A percentile compares a stretch with the other conserved stretches of the same genome.
Conservation (phyloP, 2,329 filamentous ascomycete genomes). For the Sclerotinia nivalis region DNA sequence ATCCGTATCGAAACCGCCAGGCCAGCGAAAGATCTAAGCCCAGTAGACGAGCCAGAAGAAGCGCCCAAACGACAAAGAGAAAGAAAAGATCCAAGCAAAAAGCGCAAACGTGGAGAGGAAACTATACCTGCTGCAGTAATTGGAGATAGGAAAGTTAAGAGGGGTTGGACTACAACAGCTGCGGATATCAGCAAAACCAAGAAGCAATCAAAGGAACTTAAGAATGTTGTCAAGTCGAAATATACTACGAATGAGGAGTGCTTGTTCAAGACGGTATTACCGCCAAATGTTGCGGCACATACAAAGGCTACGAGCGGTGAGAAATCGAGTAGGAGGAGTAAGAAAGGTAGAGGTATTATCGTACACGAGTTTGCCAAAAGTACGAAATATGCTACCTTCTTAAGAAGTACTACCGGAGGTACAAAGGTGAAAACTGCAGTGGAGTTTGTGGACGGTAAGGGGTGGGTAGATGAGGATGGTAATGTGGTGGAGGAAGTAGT, state of each 20-base stretch:
- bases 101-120: conserved; percentile 51
- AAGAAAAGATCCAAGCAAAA: conserved; percentile 48
- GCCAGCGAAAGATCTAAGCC: conserved; percentile 52
- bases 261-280: conserved; percentile 78
- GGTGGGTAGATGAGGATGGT: conserved; percentile 82
- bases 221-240: conserved; percentile 66
- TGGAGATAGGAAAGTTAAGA: conserved; percentile 48
- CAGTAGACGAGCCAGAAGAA: conserved; percentile 42
- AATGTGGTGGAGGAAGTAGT: conserved; percentile 64
- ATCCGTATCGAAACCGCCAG: conserved; percentile 81
- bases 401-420: conserved; percentile 58
- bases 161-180: conserved; percentile 52
- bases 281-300: conserved; percentile 52
- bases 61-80: conserved; percentile 44
- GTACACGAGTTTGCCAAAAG: conserved; percentile 91
- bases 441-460: conserved; percentile 78
- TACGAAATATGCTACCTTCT: conserved; percentile 77
- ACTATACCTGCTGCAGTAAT: conserved; percentile 70
- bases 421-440: conserved; percentile 50
- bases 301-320: conserved; percentile 44
- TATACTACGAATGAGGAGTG: conserved; percentile 81
- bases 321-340: conserved; percentile 55
- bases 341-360: conserved; percentile 58
- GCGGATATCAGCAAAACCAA: conserved; percentile 53
- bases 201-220: conserved; percentile 56